Percentiles rank a stretch among this genome's conserved stretches.
Conservation (phyloP, 192 early-diverging fungal species). For the Coemansia sp. region DNA sequence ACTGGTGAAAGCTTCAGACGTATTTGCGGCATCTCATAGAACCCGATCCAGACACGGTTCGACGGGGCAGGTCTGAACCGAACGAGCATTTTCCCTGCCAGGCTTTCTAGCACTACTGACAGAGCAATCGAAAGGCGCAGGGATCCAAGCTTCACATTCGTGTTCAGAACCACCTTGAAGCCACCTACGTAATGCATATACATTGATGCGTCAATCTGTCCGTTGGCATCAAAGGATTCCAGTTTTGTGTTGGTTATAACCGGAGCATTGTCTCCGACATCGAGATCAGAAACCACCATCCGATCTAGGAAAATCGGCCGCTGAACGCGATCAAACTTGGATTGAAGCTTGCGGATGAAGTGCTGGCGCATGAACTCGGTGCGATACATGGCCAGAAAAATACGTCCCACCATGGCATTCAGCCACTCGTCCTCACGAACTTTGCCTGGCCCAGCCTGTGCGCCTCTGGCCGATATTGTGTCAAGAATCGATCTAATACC, state of each 20-base stretch:
- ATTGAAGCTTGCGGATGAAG: conserved; percentile 66
- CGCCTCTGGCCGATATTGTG: conserved; percentile 39
- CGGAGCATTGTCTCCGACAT: conserved; percentile 77
- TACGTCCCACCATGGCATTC: conserved; percentile 79
- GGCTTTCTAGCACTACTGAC: conserved; percentile 68
- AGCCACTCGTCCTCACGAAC: conserved; percentile 74
- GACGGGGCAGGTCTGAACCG: conserved; percentile 79
- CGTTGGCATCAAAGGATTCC: conserved; percentile 66
- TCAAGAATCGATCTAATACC: conserved; percentile 39
- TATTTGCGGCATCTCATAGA: conserved; percentile 75
- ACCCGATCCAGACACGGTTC: conserved; percentile 85
- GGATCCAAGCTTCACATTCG: conserved; percentile 62
- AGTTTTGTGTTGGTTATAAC: conserved; percentile 76
- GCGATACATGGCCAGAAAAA: conserved; percentile 71
- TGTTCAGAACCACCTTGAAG: conserved; percentile 71
- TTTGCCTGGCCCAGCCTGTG: conserved; percentile 16
- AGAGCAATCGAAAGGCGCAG: conserved; percentile 77
- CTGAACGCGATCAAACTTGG: conserved; percentile 63
- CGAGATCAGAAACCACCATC: conserved; percentile 73
- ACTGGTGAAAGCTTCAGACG: conserved; percentile 74
- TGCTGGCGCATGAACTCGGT: conserved; percentile 63
- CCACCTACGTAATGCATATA: conserved; percentile 80
- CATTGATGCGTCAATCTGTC: conserved; percentile 73
- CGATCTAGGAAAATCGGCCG: conserved; percentile 74
- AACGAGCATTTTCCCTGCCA: conserved; percentile 72